Evolutionary conservation across 2,329 filamentous ascomycete genomes (phyloP), one percentile per base, ranked within the genome.

Genomic region (Karstenula rhodostoma): DNA sequence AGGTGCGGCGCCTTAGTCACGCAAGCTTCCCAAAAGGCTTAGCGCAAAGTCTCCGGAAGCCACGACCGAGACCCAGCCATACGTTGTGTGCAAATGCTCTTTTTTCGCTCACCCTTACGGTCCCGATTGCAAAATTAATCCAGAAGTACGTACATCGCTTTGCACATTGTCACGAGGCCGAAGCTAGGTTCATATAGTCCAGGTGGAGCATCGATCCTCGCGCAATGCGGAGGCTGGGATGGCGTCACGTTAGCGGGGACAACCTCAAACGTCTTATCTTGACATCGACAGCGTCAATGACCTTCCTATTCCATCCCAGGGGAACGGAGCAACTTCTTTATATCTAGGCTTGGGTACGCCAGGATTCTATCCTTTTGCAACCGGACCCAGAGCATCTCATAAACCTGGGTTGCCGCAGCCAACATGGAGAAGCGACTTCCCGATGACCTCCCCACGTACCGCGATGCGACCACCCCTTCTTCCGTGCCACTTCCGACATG

Each of bases 381-480:
- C 6, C 6, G 35, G 35, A 5, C 13, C 35, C 35, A 40, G 15
- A 40, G 35, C 35, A 40, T 17, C 35, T 15, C 35, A 40, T 40
- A 40, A 3, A 9, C 15, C 15, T 17, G 35, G 4, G 17, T 17
- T 12, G 35, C 35, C 35, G 15, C 35, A 15, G 8, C 9, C 1
- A 50, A 4, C 2, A 73, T 73, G 70, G 68, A 67, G 15, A 73
- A 73, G 54, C 44, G 52, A 23, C 43, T 42, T 27, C 6, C 37
- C 7, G 67, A 69, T 25, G 58, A 47, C 15, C 57, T 72, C 15
- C 71, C 71, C 1, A 72, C 63, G 1, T 73, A 72, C 54, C 61
- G 57, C 8, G 69, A 70, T 60, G 68, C 70, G 9, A 68, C 64
- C 12, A 60, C 59, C 15, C 29, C 57, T 17, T 25, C 53, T 12